Evolutionary conservation across 2,329 filamentous ascomycete genomes (phyloP).

Genomic region (Epichloe aotearoae): DNA sequence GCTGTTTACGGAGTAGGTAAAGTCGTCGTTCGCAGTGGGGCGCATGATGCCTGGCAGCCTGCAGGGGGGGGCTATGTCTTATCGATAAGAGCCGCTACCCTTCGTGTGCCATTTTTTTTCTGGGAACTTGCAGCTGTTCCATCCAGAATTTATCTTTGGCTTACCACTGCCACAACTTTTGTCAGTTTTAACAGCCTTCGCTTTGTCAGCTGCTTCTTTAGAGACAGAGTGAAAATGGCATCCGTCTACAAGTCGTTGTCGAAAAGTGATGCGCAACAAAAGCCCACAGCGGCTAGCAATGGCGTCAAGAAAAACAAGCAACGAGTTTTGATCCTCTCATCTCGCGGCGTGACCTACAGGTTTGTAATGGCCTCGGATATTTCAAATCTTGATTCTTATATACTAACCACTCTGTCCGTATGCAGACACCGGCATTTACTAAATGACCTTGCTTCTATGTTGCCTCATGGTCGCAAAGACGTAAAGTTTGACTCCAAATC

Average conservation of each 20-base stretch:
- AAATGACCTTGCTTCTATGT: slow-evolving; percentile 73
- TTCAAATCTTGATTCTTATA: not conserved
- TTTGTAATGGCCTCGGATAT: slow-evolving; percentile 24
- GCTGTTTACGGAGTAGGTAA: too few species aligned
- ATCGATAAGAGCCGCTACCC: slow-evolving; percentile 1
- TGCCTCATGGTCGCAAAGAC: slow-evolving; percentile 88
- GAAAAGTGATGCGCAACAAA: slow-evolving; percentile 38
- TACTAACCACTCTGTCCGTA: not conserved
- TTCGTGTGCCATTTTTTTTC: not conserved
- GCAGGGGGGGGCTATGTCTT: not conserved
- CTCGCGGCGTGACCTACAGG: slow-evolving; percentile 82
- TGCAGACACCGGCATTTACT: slow-evolving; percentile 81
- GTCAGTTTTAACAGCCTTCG: not conserved
- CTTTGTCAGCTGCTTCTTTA: not conserved
- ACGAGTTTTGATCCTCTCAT: slow-evolving; percentile 80
- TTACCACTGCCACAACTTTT: not conserved
- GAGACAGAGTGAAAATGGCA: slow-evolving; percentile 34
- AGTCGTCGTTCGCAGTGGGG: too few species aligned
- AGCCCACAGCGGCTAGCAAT: slow-evolving; percentile 34
- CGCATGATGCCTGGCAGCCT: too few species aligned
- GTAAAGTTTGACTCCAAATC: slow-evolving; percentile 95
- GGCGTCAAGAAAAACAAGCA: slow-evolving; percentile 51
- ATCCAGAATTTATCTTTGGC: not conserved
- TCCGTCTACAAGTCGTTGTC: slow-evolving; percentile 64
- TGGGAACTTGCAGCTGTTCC: not conserved